Evolutionary conservation across 2,329 filamentous ascomycete genomes (phyloP), one percentile per base, ranked within the genome.

Genomic region (Penicillium sp.): DNA sequence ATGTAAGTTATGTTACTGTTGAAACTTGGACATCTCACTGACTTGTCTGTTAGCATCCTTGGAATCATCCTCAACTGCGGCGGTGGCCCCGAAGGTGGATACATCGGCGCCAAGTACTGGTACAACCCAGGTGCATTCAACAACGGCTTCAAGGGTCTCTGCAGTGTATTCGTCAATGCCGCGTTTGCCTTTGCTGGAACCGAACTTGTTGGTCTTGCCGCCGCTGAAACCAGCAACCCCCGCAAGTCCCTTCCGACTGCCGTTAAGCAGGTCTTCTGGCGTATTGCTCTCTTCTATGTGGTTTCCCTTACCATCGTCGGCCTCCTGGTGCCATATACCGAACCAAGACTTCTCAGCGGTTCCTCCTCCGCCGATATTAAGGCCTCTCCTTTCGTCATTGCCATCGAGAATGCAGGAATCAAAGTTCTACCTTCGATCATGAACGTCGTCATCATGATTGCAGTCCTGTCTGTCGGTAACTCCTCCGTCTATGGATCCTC

Each of bases 181-280:
- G 82, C 84, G 3, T 87, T 87, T 62, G 78, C 83, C 45, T 87
- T 85, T 69, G 78, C 80, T 42, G 84, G 84, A 61, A 86, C 83
- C 25, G 84, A 87, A 69, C 73, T 87, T 36, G 82, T 85, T 41
- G 84, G 84, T 67, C 73, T 86, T 42, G 82, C 82, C 25, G 82
- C 83, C 37, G 83, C 83, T 22, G 83, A 85, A 68, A 82, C 82
- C 10, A 74, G 74, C 19, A 82, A 85, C 59, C 83, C 83, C 35
- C 74, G 78, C 55, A 83, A 94, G 69, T 89, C 88, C 1, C 80
- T 97, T 0, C 92, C 92, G 0, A 91, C 86, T 0, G 92, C 92
- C 12, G 86, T 95, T 67, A 96, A 95, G 76, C 91, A 96, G 72
- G 91, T 96, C 22, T 96, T 96, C 74, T 97, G 92, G 91, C 88